Evolutionary conservation across 2,329 filamentous ascomycete genomes (phyloP).

Genomic region (Aspergillus arachidicola): DNA sequence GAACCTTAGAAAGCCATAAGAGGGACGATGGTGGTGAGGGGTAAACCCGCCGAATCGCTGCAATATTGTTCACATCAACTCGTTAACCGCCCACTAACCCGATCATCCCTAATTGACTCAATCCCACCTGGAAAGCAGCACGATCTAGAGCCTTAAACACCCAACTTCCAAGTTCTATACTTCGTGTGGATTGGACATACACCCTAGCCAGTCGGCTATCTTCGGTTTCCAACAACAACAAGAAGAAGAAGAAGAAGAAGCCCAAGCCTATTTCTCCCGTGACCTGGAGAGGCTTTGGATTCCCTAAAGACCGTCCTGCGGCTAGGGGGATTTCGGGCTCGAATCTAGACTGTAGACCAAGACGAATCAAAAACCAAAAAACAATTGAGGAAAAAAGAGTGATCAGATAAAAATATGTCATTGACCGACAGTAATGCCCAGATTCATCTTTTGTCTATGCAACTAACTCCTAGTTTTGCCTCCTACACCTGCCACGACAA

Average conservation of each 20-base stretch:
- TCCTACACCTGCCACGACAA: slow-evolving; percentile 7
- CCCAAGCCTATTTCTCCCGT: not conserved
- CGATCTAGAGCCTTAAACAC: not conserved
- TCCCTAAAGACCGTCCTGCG: not conserved
- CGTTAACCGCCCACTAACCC: not conserved
- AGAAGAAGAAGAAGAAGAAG: not conserved
- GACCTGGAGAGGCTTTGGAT: not conserved
- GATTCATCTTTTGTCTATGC: slow-evolving; percentile 12
- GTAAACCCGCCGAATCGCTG: not conserved
- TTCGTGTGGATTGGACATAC: not conserved
- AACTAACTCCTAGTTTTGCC: slow-evolving; percentile 12
- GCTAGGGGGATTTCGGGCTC: slow-evolving; percentile 4
- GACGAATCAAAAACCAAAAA: not conserved
- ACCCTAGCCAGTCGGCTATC: not conserved
- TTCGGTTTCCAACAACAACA: not conserved
- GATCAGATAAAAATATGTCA: not conserved
- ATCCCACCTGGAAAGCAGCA: not conserved
- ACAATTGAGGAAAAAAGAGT: not conserved
- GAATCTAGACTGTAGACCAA: not conserved
- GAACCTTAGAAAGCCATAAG: not conserved
- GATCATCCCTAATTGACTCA: not conserved
- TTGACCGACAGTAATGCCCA: not conserved
- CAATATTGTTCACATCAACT: not conserved
- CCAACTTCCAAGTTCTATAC: not conserved
- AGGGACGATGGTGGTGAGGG: not conserved